Base-by-base conservation (phyloP, 108 stramenopile genomes). In the Fragilaria radians region DNA sequence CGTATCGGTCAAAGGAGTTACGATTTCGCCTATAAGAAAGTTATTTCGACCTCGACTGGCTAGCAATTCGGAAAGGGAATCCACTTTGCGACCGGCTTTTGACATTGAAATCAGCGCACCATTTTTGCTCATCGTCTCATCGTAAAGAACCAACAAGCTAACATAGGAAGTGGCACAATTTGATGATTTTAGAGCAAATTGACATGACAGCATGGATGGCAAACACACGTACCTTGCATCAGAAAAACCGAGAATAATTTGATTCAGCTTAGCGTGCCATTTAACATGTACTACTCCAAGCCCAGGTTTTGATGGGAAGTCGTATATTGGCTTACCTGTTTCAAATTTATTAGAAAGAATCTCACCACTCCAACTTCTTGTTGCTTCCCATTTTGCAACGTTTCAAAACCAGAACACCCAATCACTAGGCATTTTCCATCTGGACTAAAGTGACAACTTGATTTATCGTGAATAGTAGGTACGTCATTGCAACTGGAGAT, bases 181-280 rank as follows among this genome's bases (percentile, higher is more conserved):
- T n/a, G n/a, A n/a, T n/a, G n/a, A n/a, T n/a, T n/a, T n/a, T n/a
- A n/a, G n/a, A n/a, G n/a, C n/a, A n/a, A n/a, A n/a, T n/a, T n/a
- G n/a, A n/a, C n/a, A n/a, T n/a, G n/a, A n/a, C n/a, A n/a, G n/a
- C n/a, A n/a, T n/a, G n/a, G n/a, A 28, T 34, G 27, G 42, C 19
- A 7, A 45, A 45, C 22, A 18, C 2, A 54, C 74, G 68, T 48
- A 77, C 66, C 54, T 59, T 67, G 80, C 83, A 64, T 85, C 61
- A 48, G 80, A 71, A 36, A 67, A 56, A 42, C 84, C 77, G 24
- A 88, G 68, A 47, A 88, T 72, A 61, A 95, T 79, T 54, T 95
- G 94, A 67, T 91, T 92, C 52, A 89, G 54, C 46, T 81, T 83
- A 5, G 57, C 54, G 62, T 90, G 90, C 94, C 94, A 95, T 25